phyloP scores from a whole-genome alignment of 805 yeast species.

The Yarrowia porcina region DNA sequence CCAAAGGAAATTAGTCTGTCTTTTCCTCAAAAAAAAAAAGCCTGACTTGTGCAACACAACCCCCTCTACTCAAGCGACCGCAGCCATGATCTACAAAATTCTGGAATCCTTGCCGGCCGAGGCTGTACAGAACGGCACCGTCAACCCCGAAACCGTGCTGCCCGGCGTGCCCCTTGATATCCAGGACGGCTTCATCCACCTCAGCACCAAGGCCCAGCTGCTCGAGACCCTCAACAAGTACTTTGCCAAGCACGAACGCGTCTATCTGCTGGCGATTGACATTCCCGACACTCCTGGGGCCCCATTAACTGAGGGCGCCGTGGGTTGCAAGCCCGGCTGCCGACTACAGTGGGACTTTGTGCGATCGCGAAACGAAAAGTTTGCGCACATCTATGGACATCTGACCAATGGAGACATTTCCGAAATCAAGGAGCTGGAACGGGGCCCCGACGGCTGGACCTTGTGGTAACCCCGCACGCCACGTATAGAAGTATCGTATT shows the following conservation, averaged over 20 bases:
- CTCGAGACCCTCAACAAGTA: slow-evolving; percentile 31
- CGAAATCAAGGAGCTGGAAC: slow-evolving; percentile 23
- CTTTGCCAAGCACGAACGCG: slow-evolving; percentile 28
- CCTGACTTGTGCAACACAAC: neutral
- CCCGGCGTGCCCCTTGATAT: slow-evolving; percentile 33
- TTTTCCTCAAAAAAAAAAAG: neutral
- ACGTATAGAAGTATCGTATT: slow-evolving; percentile 16
- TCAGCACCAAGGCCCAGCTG: slow-evolving; percentile 33
- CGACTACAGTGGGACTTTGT: slow-evolving; percentile 34
- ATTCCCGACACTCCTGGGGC: slow-evolving; percentile 29
- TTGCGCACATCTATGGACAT: slow-evolving; percentile 35
- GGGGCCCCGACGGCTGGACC: slow-evolving; percentile 24
- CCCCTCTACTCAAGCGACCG: neutral
- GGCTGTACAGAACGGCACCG: slow-evolving; percentile 32
- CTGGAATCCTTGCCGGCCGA: slow-evolving; percentile 31
- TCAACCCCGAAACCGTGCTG: slow-evolving; percentile 28
- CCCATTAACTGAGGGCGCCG: slow-evolving; percentile 29
- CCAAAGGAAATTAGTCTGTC: neutral
- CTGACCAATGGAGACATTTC: slow-evolving; percentile 32
- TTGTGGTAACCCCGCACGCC: slow-evolving; percentile 23
- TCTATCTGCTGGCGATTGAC: slow-evolving; percentile 31
- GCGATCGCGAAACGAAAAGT: slow-evolving; percentile 30
- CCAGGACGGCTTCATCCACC: slow-evolving; percentile 35
- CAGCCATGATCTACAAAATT: slow-evolving; percentile 36
- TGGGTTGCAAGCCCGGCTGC: slow-evolving; percentile 32